Conservation (phyloP, 371 early-diverging fungal species). For the Mucor racemosus region DNA sequence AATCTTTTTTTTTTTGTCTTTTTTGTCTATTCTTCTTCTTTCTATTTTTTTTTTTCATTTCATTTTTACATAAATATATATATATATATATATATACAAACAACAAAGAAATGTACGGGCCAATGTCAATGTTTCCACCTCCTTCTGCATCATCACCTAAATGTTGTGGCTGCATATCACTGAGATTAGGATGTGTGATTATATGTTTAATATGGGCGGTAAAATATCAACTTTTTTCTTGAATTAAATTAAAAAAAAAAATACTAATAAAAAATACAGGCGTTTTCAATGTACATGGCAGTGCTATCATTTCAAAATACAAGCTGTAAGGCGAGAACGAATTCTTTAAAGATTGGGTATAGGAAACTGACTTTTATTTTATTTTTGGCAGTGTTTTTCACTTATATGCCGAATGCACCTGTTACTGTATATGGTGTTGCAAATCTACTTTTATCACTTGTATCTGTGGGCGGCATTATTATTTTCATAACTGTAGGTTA, state of each 20-base stretch:
- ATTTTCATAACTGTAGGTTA: conserved; percentile 23
- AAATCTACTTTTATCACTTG: conserved; percentile 32
- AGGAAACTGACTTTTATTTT: not conserved
- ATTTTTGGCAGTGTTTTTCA: conserved; percentile 26
- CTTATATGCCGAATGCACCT: conserved; percentile 28
- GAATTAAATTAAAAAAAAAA: not conserved
- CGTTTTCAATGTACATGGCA: conserved; percentile 39
- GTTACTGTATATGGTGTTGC: conserved; percentile 29
- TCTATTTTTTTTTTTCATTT: conserved; percentile 13
- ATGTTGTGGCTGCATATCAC: conserved; percentile 34
- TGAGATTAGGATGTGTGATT: conserved; percentile 31
- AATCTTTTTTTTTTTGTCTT: not conserved
- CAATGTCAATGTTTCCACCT: conserved; percentile 11
- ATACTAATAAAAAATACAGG: conserved; percentile 14
- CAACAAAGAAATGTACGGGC: conserved; percentile 14
- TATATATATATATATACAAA: conserved; percentile 9
- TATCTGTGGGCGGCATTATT: conserved; percentile 29
- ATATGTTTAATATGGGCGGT: conserved; percentile 43
- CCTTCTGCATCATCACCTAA: conserved; percentile 11
- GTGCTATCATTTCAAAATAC: conserved; percentile 36
- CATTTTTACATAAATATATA: conserved; percentile 1
- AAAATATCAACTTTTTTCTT: not conserved
- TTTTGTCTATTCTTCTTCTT: not conserved
- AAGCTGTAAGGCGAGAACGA: conserved; percentile 27
- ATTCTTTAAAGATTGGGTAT: no score